Conservation (phyloP, 345 rosid genomes). For the Acer negundo region DNA sequence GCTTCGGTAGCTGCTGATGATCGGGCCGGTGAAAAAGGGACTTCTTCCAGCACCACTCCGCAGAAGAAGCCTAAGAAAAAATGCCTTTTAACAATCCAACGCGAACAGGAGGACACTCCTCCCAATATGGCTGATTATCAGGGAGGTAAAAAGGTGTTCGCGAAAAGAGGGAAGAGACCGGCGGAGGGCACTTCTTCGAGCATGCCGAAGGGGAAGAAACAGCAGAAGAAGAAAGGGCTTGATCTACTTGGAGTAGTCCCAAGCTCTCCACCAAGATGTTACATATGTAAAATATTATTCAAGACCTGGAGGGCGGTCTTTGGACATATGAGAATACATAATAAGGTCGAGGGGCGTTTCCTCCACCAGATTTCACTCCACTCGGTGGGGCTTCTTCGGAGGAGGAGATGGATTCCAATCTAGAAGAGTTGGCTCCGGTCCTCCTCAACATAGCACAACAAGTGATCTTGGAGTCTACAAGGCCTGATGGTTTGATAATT, state of each 20-base stretch:
- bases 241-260: slow-evolving; percentile 9
- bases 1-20: too few species aligned
- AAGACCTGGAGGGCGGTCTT: slow-evolving; percentile 37
- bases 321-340: slow-evolving; percentile 39
- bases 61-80: too few species aligned
- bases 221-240: not conserved
- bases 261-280: slow-evolving; percentile 23
- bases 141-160: too few species aligned
- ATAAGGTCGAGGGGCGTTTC: slow-evolving; percentile 29
- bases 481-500: too few species aligned
- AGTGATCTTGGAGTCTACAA: too few species aligned
- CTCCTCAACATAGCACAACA: slow-evolving; percentile 2
- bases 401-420: not conserved
- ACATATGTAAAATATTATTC: slow-evolving; percentile 26
- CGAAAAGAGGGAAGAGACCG: not conserved
- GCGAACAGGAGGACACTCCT: too few species aligned
- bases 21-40: too few species aligned
- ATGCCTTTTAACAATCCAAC: too few species aligned
- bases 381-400: not conserved
- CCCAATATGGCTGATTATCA: too few species aligned
- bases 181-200: not conserved
- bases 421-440: not conserved
- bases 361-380: slow-evolving; percentile 30
- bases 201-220: not conserved
- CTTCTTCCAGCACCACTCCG: too few species aligned